These are phyloP conservation scores for Begonia loranthoides DNA, from an alignment of 306 rosid genomes.

Conservation along the genomic window DNA sequence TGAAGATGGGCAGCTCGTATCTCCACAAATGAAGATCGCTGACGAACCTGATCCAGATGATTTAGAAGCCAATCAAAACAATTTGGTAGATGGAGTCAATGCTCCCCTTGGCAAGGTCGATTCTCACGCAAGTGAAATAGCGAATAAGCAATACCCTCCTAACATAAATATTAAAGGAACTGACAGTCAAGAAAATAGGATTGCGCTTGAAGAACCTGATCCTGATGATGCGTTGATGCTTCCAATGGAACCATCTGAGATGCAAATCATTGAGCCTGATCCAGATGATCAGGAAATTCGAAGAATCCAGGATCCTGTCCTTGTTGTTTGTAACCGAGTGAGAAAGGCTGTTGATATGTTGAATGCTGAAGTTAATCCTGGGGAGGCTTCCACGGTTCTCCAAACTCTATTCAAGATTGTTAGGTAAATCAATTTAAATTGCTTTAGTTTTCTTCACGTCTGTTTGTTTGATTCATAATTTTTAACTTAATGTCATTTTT, in stretches of 20 bases:
- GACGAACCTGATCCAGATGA: conserved; percentile 33
- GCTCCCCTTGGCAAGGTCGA: conserved; percentile 6
- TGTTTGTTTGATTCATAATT: conserved; percentile 8
- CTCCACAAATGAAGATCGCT: conserved; percentile 14
- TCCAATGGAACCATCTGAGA: conserved; percentile 19
- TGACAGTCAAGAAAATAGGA: no score
- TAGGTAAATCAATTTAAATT: conserved; percentile 24
- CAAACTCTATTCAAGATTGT: conserved; percentile 69
- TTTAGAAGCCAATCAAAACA: conserved; percentile 13
- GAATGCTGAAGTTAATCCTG: conserved; percentile 42
- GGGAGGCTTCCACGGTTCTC: conserved; percentile 35
- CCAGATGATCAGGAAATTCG: conserved; percentile 77
- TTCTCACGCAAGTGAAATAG: conserved; percentile 12
- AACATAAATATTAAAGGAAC: conserved; percentile 5
- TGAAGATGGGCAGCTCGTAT: no score
- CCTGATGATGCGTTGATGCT: conserved; percentile 12
- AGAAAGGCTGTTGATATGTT: conserved; percentile 46
- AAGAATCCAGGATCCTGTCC: conserved; percentile 61
- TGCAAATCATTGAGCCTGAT: conserved; percentile 58
- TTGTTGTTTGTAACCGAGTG: conserved; percentile 44
- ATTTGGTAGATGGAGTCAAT: conserved; percentile 7
- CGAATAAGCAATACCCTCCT: conserved; percentile 11
- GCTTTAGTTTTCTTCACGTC: neutral
- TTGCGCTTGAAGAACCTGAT: conserved; percentile 9
- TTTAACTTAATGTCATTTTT: neutral